Conservation (phyloP, 805 yeast genomes). For the Komagataella pseudopastoris region DNA sequence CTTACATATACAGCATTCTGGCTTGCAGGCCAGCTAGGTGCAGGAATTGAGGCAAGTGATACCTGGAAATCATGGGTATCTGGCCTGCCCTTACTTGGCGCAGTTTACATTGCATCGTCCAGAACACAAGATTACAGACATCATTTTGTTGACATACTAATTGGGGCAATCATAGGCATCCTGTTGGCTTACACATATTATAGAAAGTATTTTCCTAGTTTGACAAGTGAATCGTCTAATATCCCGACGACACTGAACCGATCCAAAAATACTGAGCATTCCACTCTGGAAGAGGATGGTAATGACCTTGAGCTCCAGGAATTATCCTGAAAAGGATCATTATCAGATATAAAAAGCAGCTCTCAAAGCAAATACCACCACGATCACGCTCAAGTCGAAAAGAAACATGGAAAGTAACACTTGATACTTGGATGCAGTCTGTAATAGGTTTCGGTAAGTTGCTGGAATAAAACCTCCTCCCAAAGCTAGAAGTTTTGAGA, state of each 20-base stretch:
- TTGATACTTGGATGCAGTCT: conserved; percentile 10
- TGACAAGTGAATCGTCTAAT: conserved; percentile 19
- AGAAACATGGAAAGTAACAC: conserved; percentile 12
- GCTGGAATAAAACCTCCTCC: conserved; percentile 12
- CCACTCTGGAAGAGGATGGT: neutral
- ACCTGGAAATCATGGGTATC: conserved; percentile 49
- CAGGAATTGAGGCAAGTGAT: conserved; percentile 27
- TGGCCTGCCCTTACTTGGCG: conserved; percentile 47
- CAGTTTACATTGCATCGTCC: conserved; percentile 65
- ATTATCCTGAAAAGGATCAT: neutral
- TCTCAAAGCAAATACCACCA: conserved; percentile 12
- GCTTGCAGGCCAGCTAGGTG: conserved; percentile 51
- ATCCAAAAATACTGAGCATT: neutral
- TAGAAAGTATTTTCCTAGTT: conserved; percentile 34
- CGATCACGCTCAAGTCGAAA: conserved; percentile 14
- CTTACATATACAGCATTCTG: conserved; percentile 50
- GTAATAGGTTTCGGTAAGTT: conserved; percentile 5
- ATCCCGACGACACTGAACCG: conserved; percentile 18
- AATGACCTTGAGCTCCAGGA: neutral
- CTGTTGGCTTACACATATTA: conserved; percentile 46
- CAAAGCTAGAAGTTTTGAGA: conserved; percentile 8
- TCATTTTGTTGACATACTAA: conserved; percentile 72
- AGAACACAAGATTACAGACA: conserved; percentile 91
- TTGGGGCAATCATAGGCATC: conserved; percentile 61
- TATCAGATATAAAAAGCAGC: conserved; percentile 4